Percentiles rank a stretch among this genome's conserved stretches.
phyloP scores from a whole-genome alignment of 257 asterid species.

The Salvia hispanica region DNA sequence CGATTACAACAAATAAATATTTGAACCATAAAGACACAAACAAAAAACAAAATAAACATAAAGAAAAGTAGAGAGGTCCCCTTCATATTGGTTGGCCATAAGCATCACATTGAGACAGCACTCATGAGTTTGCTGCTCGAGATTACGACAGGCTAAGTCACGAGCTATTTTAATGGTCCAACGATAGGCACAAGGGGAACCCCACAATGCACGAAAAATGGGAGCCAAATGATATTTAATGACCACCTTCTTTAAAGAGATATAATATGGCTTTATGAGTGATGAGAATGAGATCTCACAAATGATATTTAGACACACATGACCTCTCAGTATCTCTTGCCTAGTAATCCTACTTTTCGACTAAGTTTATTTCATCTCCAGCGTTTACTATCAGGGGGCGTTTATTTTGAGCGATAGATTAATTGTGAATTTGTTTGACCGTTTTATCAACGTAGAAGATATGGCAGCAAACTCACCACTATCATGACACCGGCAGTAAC shows the following conservation, averaged over 20 bases:
- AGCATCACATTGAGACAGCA: constrained; percentile 60
- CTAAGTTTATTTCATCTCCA: not conserved
- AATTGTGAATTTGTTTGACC: too few species aligned
- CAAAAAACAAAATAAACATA: constrained; percentile 28
- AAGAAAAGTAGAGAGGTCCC: constrained; percentile 34
- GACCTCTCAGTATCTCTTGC: constrained; percentile 4
- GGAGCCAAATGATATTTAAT: constrained; percentile 31
- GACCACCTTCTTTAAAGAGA: too few species aligned
- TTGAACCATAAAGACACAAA: constrained; percentile 25
- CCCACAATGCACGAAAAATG: constrained; percentile 44
- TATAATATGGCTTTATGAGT: constrained; percentile 2
- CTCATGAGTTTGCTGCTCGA: constrained; percentile 53
- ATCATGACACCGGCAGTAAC: constrained; percentile 68
- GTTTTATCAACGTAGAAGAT: not conserved
- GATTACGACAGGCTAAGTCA: constrained; percentile 41
- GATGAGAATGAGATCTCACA: not conserved
- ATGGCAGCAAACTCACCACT: constrained; percentile 63
- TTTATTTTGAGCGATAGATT: not conserved
- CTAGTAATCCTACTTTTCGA: not conserved
- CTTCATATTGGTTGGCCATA: constrained; percentile 58
- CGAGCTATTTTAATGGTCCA: constrained; percentile 29
- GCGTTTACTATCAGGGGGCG: not conserved
- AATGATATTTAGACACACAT: not conserved
- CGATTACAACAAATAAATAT: not conserved
- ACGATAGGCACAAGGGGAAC: constrained; percentile 38